Evolutionary conservation across 2,329 filamentous ascomycete genomes (phyloP).

Genomic region (Aspergillus sp.): DNA sequence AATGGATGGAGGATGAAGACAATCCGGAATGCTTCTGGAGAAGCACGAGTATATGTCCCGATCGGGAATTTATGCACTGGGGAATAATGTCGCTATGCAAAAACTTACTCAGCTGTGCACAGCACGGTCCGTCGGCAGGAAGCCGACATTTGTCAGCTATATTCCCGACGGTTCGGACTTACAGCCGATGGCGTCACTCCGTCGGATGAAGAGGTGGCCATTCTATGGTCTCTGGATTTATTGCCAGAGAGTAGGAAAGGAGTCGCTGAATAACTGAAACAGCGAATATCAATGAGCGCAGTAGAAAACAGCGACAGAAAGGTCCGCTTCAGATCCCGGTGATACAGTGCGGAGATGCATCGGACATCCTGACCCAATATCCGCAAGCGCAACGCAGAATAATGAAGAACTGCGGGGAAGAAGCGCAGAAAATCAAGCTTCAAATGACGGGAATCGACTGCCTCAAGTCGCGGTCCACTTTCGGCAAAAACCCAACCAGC

Average conservation of each 20-base stretch:
- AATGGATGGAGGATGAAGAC: background rate
- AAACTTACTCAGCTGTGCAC: background rate
- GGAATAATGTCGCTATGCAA: background rate
- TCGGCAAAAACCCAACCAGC: background rate
- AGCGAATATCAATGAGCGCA: background rate
- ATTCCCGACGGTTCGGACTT: constrained; percentile 13
- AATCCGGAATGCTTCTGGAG: background rate
- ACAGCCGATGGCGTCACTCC: constrained; percentile 13
- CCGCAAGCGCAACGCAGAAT: background rate
- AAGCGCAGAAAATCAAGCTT: background rate
- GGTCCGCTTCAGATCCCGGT: background rate
- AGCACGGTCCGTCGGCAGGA: background rate
- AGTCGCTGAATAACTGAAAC: background rate
- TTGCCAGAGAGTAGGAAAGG: background rate
- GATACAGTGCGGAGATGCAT: background rate
- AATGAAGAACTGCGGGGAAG: constrained; percentile 1
- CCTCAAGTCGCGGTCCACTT: background rate
- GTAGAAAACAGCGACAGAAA: background rate
- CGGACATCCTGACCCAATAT: background rate
- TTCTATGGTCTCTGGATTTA: background rate
- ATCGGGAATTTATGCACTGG: background rate
- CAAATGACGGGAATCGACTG: background rate
- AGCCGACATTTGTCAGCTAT: background rate
- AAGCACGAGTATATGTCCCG: background rate
- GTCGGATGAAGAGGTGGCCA: constrained; percentile 1